Percentiles rank a stretch among this genome's conserved stretches.
Evolutionary conservation across 371 early-diverging fungal genomes (phyloP).

Genomic region (Mycotypha africana): DNA sequence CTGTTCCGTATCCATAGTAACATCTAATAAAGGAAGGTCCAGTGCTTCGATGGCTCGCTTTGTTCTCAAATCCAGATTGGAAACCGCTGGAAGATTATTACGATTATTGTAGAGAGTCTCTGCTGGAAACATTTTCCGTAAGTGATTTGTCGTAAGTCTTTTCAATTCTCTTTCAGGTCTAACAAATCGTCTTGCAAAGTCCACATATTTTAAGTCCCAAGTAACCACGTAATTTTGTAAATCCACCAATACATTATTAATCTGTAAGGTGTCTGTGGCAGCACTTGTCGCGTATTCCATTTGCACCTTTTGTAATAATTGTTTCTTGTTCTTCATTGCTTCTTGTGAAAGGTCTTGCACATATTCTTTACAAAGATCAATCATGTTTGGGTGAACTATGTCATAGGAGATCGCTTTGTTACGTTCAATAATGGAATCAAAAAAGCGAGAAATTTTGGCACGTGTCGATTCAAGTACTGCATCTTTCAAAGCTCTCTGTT

Average conservation of each 20-base stretch:
- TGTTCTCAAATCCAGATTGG: slow-evolving; percentile 31
- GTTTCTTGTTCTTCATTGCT: slow-evolving; percentile 69
- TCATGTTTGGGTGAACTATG: slow-evolving; percentile 57
- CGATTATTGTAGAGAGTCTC: slow-evolving; percentile 13
- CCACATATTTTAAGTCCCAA: slow-evolving; percentile 81
- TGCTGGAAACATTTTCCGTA: slow-evolving; percentile 59
- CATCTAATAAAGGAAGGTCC: slow-evolving; percentile 41
- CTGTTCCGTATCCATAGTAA: slow-evolving; percentile 8
- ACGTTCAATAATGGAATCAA: slow-evolving; percentile 66
- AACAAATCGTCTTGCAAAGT: slow-evolving; percentile 68
- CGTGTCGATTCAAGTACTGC: slow-evolving; percentile 57
- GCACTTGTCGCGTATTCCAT: slow-evolving; percentile 71
- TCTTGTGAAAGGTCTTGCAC: slow-evolving; percentile 59
- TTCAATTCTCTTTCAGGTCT: slow-evolving; percentile 69
- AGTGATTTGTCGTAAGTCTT: slow-evolving; percentile 53
- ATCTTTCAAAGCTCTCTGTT: slow-evolving; percentile 50
- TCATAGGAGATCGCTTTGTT: slow-evolving; percentile 56
- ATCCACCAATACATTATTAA: slow-evolving; percentile 68
- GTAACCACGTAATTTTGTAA: slow-evolving; percentile 71
- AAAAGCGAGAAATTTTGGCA: slow-evolving; percentile 55
- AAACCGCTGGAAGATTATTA: slow-evolving; percentile 2
- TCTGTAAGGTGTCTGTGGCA: slow-evolving; percentile 71
- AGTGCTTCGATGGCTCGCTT: slow-evolving; percentile 31
- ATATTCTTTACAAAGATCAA: slow-evolving; percentile 58
- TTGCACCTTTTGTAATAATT: slow-evolving; percentile 73